These are phyloP conservation scores for Xylaria intraflava DNA, from an alignment of 495 filamentous ascomycete species.

Conservation along the genomic window DNA sequence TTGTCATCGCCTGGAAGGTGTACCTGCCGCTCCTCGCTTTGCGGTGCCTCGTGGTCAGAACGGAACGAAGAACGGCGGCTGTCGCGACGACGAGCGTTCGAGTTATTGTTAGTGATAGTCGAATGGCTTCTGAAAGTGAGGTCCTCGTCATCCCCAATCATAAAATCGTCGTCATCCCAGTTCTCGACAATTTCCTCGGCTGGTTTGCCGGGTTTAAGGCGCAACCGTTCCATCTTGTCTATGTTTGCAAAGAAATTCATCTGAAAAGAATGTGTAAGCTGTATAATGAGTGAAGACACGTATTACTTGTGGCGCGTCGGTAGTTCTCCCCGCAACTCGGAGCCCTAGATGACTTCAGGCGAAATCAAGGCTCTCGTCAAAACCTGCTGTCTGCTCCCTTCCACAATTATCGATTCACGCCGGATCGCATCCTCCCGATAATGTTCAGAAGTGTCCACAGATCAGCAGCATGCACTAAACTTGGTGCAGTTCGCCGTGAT, in stretches of 20 bases:
- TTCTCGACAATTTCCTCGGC: constrained; percentile 63
- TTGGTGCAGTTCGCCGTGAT: not conserved
- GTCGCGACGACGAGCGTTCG: constrained; percentile 53
- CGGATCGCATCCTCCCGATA: constrained; percentile 11
- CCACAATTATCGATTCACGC: constrained; percentile 11
- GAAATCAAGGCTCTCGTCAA: not conserved
- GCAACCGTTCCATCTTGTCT: constrained; percentile 50
- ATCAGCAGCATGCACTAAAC: not conserved
- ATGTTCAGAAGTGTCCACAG: not conserved
- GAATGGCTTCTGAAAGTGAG: constrained; percentile 60
- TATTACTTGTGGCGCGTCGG: not conserved
- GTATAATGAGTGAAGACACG: constrained; percentile 6
- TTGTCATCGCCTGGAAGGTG: constrained; percentile 74
- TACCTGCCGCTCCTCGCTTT: constrained; percentile 81
- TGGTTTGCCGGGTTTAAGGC: constrained; percentile 47
- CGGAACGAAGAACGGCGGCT: constrained; percentile 70
- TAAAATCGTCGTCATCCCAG: constrained; percentile 77
- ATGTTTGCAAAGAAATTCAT: not conserved
- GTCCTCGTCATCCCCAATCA: constrained; percentile 63
- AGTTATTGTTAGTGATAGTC: constrained; percentile 42
- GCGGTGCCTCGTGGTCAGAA: constrained; percentile 70
- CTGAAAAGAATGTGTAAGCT: constrained; percentile 1
- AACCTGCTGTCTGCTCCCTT: constrained; percentile 9
- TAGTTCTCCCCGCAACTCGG: not conserved
- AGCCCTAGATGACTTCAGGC: not conserved